These are phyloP conservation scores for Entophlyctis helioformis DNA, from an alignment of 192 early-diverging fungal species.

Conservation along the genomic window DNA sequence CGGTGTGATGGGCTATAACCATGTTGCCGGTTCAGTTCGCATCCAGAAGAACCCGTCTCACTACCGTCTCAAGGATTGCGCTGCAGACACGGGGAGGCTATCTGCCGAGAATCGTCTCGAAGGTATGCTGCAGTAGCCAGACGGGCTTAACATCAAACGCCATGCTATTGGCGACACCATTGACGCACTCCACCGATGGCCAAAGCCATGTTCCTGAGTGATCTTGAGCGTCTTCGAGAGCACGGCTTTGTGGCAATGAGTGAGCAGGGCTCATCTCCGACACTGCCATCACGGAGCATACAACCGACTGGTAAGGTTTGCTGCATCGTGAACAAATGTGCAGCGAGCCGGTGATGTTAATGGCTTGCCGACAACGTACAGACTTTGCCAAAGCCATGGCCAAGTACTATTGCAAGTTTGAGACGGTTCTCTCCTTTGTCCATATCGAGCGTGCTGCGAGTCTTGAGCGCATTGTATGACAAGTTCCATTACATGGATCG, in stretches of 20 bases:
- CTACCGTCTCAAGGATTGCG: constrained; percentile 23
- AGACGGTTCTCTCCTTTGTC: constrained; percentile 16
- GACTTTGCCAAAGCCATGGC: constrained; percentile 33
- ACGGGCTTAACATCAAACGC: background rate
- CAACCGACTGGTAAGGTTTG: constrained; percentile 16
- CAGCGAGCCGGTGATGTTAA: background rate
- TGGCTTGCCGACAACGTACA: no score
- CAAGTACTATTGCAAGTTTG: constrained; percentile 26
- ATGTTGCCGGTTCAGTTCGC: constrained; percentile 15
- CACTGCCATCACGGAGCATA: constrained; percentile 11
- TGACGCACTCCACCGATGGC: background rate
- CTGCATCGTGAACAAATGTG: background rate
- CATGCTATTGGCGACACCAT: background rate
- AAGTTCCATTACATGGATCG: background rate
- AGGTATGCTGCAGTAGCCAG: constrained; percentile 5
- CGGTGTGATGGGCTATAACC: no score
- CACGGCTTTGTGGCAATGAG: constrained; percentile 8
- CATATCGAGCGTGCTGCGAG: constrained; percentile 1
- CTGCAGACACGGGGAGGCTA: constrained; percentile 2
- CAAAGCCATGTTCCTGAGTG: constrained; percentile 25
- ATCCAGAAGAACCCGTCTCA: constrained; percentile 34
- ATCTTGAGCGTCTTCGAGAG: constrained; percentile 20
- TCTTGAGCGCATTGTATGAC: background rate
- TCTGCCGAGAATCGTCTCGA: constrained; percentile 22
- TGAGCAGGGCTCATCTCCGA: no score